Conservation (phyloP, 1,139 yeast genomes). For the Yamadazyma friedrichii region DNA sequence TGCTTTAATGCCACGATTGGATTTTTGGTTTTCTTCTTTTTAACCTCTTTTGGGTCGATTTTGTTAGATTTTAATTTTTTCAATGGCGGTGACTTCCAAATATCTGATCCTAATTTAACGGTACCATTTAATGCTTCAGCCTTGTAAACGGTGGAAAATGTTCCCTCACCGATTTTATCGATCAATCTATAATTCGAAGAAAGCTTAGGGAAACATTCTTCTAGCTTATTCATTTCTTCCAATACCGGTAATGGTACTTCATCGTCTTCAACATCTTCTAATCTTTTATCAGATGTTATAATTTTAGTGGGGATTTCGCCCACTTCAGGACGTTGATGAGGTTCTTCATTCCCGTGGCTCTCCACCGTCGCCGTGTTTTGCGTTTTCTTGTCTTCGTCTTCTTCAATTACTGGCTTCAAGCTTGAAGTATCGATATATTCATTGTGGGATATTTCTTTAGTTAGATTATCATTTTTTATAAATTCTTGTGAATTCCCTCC, state of each 20-base stretch:
- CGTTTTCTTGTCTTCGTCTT: not conserved
- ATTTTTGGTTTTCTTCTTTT: conserved; percentile 26
- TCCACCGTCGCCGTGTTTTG: too few relatives aligned
- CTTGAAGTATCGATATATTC: not conserved
- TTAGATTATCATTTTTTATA: conserved; percentile 6
- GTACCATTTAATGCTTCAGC: conserved; percentile 67
- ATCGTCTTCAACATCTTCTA: conserved; percentile 32
- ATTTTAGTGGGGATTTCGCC: not conserved
- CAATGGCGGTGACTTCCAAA: conserved; percentile 49
- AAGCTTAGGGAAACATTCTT: conserved; percentile 62
- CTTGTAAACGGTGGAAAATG: conserved; percentile 87
- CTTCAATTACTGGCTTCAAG: not conserved
- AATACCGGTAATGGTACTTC: conserved; percentile 51
- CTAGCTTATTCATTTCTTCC: conserved; percentile 67
- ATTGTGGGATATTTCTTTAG: not conserved
- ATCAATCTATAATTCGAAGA: conserved; percentile 60
- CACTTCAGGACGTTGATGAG: not conserved
- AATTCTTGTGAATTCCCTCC: conserved; percentile 2
- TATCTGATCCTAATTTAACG: conserved; percentile 36
- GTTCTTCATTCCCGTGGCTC: too few relatives aligned
- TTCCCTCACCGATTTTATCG: conserved; percentile 94
- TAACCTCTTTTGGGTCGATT: conserved; percentile 9
- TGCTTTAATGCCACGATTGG: conserved; percentile 87
- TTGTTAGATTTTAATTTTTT: conserved; percentile 19
- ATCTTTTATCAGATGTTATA: conserved; percentile 11